phyloP scores from a whole-genome alignment of 805 yeast species.

The Spathaspora boniae region DNA sequence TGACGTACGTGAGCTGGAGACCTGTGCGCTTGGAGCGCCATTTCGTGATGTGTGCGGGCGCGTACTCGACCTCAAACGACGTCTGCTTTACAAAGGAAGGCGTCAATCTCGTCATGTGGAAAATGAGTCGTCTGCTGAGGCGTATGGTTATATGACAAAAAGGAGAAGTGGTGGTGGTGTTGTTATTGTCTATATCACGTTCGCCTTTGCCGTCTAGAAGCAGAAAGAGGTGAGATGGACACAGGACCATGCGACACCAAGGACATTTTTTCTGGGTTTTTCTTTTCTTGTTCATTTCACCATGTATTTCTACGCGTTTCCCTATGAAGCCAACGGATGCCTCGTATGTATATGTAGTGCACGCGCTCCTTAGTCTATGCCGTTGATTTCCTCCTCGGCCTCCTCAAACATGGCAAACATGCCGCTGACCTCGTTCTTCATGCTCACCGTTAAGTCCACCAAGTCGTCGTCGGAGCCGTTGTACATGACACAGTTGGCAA shows the following conservation, averaged over 20 bases:
- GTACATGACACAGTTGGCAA: conserved; percentile 82
- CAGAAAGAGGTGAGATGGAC: too few relatives aligned
- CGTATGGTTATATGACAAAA: neutral
- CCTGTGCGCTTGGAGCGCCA: conserved; percentile 83
- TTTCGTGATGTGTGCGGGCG: conserved; percentile 66
- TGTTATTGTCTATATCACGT: neutral
- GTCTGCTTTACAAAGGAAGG: conserved; percentile 26
- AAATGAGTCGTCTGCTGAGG: neutral
- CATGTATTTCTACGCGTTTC: too few relatives aligned
- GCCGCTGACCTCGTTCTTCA: conserved; percentile 64
- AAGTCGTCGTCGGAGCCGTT: conserved; percentile 64
- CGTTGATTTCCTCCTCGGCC: conserved; percentile 31
- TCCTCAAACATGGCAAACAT: conserved; percentile 59
- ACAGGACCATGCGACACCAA: too few relatives aligned
- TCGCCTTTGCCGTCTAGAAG: neutral
- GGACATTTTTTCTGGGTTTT: neutral
- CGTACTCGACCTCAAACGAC: conserved; percentile 65
- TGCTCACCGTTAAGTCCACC: conserved; percentile 58
- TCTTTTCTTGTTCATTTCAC: neutral
- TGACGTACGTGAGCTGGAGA: conserved; percentile 70
- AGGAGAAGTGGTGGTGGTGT: too few relatives aligned
- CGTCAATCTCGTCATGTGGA: conserved; percentile 8
- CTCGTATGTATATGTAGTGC: too few relatives aligned
- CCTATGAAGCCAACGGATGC: too few relatives aligned
- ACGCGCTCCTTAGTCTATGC: neutral